Conservation (phyloP, 2,329 filamentous ascomycete species). For the Cryoendolithus antarcticus region DNA sequence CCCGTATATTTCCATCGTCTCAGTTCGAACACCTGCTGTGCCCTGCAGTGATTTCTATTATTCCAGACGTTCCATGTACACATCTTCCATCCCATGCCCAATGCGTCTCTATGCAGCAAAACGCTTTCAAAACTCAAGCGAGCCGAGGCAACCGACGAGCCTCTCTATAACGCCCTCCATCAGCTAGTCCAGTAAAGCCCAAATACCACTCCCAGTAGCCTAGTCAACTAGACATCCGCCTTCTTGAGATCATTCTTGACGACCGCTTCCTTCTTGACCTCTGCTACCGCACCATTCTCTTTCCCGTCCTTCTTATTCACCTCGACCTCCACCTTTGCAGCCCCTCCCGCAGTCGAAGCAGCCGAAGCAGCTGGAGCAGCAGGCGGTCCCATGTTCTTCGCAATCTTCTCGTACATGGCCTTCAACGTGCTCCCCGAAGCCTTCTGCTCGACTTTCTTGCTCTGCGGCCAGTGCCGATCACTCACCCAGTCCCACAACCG, state of each 20-base stretch:
- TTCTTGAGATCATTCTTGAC: not conserved
- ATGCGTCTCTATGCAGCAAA: too few species aligned
- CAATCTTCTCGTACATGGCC: slow-evolving; percentile 25
- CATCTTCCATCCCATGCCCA: too few species aligned
- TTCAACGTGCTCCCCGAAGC: slow-evolving; percentile 24
- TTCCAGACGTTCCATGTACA: too few species aligned
- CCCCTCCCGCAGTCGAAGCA: not conserved
- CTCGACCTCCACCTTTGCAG: not conserved
- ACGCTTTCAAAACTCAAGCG: too few species aligned
- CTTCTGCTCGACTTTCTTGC: slow-evolving; percentile 21
- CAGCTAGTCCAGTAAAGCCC: too few species aligned
- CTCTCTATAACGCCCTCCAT: too few species aligned
- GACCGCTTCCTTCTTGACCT: not conserved
- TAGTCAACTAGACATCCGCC: too few species aligned
- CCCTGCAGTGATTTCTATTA: too few species aligned
- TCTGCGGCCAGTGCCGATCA: slow-evolving; percentile 26
- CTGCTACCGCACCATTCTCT: not conserved
- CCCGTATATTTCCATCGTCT: too few species aligned
- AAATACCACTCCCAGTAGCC: too few species aligned
- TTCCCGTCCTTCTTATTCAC: not conserved
- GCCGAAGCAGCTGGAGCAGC: not conserved
- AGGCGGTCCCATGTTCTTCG: slow-evolving; percentile 1
- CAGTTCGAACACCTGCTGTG: too few species aligned
- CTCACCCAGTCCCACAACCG: slow-evolving; percentile 24
- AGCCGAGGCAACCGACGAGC: too few species aligned